Evolutionary conservation across 2,329 filamentous ascomycete species (phyloP).

Genomic region (Bipolaris cookei): DNA sequence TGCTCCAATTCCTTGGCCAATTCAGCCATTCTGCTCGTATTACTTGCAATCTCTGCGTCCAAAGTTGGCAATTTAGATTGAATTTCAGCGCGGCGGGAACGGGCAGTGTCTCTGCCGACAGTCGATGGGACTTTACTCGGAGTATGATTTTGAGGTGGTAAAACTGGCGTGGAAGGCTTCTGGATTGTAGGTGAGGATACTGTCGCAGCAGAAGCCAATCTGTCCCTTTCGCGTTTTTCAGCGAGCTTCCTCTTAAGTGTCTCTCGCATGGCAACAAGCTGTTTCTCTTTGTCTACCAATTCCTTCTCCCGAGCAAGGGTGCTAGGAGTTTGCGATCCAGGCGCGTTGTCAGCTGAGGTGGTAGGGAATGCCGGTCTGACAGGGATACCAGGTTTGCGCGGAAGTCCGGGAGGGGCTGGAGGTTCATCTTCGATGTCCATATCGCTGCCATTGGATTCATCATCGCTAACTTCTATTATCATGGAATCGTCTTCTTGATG

Average conservation of each 20-base stretch:
- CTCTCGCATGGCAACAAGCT: constrained; percentile 55
- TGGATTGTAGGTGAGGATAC: constrained; percentile 10
- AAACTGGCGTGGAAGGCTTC: constrained; percentile 4
- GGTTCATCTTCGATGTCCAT: constrained; percentile 69
- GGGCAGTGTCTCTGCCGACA: constrained; percentile 18
- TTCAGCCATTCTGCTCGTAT: constrained; percentile 49
- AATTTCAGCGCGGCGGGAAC: constrained; percentile 56
- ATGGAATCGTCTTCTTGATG: constrained; percentile 68
- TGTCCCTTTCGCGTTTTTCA: constrained; percentile 33
- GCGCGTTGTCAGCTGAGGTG: constrained; percentile 38
- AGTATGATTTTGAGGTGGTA: constrained; percentile 6
- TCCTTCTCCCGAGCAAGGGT: constrained; percentile 50
- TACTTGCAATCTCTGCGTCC: constrained; percentile 53
- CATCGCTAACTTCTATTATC: constrained; percentile 85
- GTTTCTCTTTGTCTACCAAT: constrained; percentile 56
- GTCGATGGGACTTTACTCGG: constrained; percentile 1
- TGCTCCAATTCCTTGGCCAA: constrained; percentile 56
- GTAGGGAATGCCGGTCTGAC: constrained; percentile 30
- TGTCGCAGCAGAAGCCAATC: constrained; percentile 23
- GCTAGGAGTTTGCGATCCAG: constrained; percentile 46
- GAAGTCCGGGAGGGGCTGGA: constrained; percentile 40
- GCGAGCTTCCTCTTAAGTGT: constrained; percentile 38
- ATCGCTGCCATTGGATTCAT: constrained; percentile 65
- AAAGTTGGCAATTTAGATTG: constrained; percentile 55
- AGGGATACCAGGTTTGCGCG: constrained; percentile 37